Conservation (phyloP, 2,329 filamentous ascomycete genomes). For the Ramichloridium luteum region DNA sequence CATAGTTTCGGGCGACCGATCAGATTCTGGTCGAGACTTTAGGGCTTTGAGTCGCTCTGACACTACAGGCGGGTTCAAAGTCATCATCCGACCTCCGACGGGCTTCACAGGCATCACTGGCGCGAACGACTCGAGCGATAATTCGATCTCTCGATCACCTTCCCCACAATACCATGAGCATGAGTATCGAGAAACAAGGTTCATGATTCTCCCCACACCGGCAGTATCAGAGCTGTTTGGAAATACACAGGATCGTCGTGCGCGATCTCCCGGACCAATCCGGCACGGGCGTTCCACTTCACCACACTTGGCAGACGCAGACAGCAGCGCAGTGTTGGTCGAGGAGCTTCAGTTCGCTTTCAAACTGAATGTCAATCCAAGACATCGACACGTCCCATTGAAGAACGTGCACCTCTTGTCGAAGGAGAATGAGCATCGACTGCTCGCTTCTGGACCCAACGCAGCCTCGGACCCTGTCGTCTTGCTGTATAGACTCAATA, state of each 20-base stretch:
- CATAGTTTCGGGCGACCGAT: background rate
- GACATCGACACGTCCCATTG: constrained; percentile 13
- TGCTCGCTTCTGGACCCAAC: constrained; percentile 20
- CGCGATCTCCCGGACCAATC: constrained; percentile 11
- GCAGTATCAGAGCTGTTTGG: constrained; percentile 13
- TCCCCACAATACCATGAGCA: constrained; percentile 7
- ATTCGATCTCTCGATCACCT: constrained; percentile 12
- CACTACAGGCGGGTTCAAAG: constrained; percentile 9
- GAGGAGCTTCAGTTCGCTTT: constrained; percentile 14
- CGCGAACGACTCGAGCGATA: constrained; percentile 12
- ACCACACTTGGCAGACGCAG: constrained; percentile 2
- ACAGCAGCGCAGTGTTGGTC: background rate
- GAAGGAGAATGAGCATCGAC: constrained; percentile 15
- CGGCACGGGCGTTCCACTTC: constrained; percentile 6
- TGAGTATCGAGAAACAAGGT: constrained; percentile 5
- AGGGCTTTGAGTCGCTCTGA: background rate
- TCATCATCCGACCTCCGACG: constrained; percentile 12
- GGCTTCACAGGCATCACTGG: constrained; percentile 10
- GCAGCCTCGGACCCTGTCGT: constrained; percentile 15
- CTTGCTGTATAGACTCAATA: constrained; percentile 15
- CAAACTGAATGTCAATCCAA: constrained; percentile 13
- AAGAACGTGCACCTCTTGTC: constrained; percentile 19
- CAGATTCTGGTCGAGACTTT: background rate
- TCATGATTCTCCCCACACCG: constrained; percentile 11
- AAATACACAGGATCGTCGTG: constrained; percentile 7